phyloP scores from a whole-genome alignment of 352 stramenopile genomes.

The Elongisporangium undulatum region DNA sequence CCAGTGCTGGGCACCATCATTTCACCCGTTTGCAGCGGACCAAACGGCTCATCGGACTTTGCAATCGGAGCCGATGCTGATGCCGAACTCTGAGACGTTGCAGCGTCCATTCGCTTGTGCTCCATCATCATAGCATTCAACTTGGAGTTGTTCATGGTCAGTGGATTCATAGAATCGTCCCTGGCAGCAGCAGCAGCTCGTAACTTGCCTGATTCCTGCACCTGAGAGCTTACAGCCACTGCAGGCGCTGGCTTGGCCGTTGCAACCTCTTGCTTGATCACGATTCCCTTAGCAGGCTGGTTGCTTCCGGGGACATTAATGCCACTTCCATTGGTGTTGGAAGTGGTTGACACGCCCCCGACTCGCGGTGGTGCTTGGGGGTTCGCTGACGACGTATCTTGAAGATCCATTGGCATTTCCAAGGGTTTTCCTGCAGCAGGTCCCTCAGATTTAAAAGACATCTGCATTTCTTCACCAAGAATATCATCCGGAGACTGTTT shows the following conservation, averaged over 20 bases:
- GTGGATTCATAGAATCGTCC: slow-evolving; percentile 45
- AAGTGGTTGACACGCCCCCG: background rate
- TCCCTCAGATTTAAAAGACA: slow-evolving; percentile 18
- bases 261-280: slow-evolving; percentile 21
- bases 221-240: background rate
- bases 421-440: slow-evolving; percentile 32
- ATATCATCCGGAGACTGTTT: slow-evolving; percentile 55
- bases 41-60: background rate
- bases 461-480: slow-evolving; percentile 35
- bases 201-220: background rate
- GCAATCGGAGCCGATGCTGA: slow-evolving; percentile 1
- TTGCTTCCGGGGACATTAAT: background rate
- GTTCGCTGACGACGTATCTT: slow-evolving; percentile 19
- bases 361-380: background rate
- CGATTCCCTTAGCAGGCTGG: background rate
- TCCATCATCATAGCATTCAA: slow-evolving; percentile 85
- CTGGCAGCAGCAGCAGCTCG: slow-evolving; percentile 13
- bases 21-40: background rate
- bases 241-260: background rate
- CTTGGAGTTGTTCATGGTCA: slow-evolving; percentile 85
- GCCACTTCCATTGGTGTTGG: background rate
- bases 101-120: slow-evolving; percentile 66
- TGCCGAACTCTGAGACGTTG: slow-evolving; percentile 15
- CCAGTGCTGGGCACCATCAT: slow-evolving; percentile 5
- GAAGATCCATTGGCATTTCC: slow-evolving; percentile 58